These are phyloP conservation scores for Sextonia rubra DNA, from an alignment of 164 flowering plant species.

Conservation along the genomic window DNA sequence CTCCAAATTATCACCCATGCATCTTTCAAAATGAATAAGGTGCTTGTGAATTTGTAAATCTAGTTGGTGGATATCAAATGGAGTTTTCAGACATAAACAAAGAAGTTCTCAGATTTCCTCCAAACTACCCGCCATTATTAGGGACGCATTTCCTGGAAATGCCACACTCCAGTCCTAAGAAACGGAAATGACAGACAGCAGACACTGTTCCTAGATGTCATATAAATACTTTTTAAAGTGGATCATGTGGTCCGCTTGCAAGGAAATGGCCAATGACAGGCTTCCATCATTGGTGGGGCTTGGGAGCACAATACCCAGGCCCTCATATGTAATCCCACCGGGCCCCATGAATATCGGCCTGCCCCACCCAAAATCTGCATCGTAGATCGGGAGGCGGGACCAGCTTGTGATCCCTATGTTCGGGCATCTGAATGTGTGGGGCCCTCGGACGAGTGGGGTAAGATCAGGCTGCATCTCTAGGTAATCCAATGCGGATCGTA, in stretches of 20 bases:
- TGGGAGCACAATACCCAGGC: conserved; percentile 48
- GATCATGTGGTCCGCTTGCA: conserved; percentile 50
- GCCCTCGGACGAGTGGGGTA: conserved; percentile 50
- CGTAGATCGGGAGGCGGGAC: conserved; percentile 60
- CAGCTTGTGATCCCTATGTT: conserved; percentile 68
- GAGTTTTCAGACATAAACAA: too few relatives aligned
- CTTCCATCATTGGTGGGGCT: conserved; percentile 60
- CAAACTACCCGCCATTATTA: too few relatives aligned
- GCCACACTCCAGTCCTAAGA: too few relatives aligned
- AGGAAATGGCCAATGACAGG: conserved; percentile 50
- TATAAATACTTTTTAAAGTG: conserved; percentile 40
- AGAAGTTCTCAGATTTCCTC: too few relatives aligned
- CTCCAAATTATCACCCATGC: too few relatives aligned
- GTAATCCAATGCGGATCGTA: conserved; percentile 71
- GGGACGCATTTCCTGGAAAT: too few relatives aligned
- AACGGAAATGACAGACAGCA: too few relatives aligned
- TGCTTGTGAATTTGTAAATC: too few relatives aligned
- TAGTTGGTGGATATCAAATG: too few relatives aligned
- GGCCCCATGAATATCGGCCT: conserved; percentile 73
- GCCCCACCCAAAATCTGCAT: conserved; percentile 84
- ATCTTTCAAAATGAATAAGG: too few relatives aligned
- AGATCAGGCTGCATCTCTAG: conserved; percentile 63
- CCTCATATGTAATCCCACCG: conserved; percentile 63
- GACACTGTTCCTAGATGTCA: too few relatives aligned
- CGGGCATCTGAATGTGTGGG: conserved; percentile 62